Evolutionary conservation across 495 filamentous ascomycete genomes (phyloP).

Genomic region (Copromyces sp.): DNA sequence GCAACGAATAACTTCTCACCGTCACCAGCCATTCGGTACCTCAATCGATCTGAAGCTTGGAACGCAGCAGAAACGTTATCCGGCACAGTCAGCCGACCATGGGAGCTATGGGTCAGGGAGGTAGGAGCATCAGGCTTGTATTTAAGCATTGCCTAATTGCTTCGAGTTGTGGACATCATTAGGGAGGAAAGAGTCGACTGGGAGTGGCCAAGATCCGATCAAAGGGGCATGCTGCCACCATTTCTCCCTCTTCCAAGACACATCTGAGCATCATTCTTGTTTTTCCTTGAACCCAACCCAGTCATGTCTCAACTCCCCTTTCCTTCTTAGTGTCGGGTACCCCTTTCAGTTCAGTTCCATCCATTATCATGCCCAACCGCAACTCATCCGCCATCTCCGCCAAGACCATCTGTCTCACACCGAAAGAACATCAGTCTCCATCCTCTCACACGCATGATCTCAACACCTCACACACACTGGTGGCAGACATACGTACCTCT

Average conservation of each 20-base stretch:
- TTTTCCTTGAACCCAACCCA: neutral
- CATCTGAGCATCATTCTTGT: neutral
- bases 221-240: neutral
- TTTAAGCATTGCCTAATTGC: constrained; percentile 4
- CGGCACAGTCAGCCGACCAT: constrained; percentile 21
- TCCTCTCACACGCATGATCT: neutral
- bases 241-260: neutral
- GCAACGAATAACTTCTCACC: neutral
- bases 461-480: neutral
- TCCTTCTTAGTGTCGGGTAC: neutral
- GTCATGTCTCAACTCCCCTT: neutral
- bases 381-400: neutral
- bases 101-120: constrained; percentile 35
- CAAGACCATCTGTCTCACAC: neutral
- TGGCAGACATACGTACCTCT: neutral
- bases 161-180: neutral
- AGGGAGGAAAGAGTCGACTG: neutral
- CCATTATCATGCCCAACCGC: neutral
- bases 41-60: constrained; percentile 20
- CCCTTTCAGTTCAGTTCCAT: neutral
- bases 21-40: constrained; percentile 8
- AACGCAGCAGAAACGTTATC: constrained; percentile 14
- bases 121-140: constrained; percentile 28
- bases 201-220: neutral
- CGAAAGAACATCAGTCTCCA: neutral